A percentile compares a stretch with the other conserved stretches of the same genome.
These are phyloP conservation scores for Davidsoniella australis DNA, from an alignment of 2,329 filamentous ascomycete genomes.

Conservation along the genomic window DNA sequence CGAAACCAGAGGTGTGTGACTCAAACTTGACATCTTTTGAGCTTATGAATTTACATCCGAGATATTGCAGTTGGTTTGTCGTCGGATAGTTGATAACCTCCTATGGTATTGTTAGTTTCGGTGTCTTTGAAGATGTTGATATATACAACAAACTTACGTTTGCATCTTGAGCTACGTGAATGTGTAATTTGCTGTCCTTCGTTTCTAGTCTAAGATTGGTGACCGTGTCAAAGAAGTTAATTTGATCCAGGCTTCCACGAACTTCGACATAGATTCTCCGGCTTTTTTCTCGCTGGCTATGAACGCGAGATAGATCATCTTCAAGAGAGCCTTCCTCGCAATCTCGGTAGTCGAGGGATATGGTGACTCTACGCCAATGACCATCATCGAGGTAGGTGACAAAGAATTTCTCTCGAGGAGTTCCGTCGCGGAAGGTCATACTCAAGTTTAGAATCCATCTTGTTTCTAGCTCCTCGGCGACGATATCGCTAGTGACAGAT, in stretches of 20 bases:
- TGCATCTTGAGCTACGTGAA: constrained; percentile 93
- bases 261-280: constrained; percentile 88
- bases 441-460: constrained; percentile 94
- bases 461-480: constrained; percentile 68
- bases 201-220: constrained; percentile 93
- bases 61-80: constrained; percentile 54
- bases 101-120: constrained; percentile 19
- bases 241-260: constrained; percentile 76
- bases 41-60: constrained; percentile 44
- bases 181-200: constrained; percentile 69
- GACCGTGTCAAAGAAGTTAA: constrained; percentile 90
- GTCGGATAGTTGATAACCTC: constrained; percentile 83
- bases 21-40: constrained; percentile 72
- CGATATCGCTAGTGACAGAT: constrained; percentile 24
- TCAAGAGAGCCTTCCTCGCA: constrained; percentile 71
- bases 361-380: constrained; percentile 72
- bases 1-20: constrained; percentile 88
- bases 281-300: constrained; percentile 82
- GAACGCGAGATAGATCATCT: constrained; percentile 57
- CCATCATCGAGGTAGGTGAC: constrained; percentile 79
- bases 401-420: constrained; percentile 92
- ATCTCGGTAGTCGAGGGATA: constrained; percentile 82
- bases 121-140: not conserved
- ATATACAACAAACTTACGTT: constrained; percentile 35
- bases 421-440: constrained; percentile 93